Evolutionary conservation across 75 land plant genomes (phyloP).

Genomic region (Cunninghamia lanceolata): DNA sequence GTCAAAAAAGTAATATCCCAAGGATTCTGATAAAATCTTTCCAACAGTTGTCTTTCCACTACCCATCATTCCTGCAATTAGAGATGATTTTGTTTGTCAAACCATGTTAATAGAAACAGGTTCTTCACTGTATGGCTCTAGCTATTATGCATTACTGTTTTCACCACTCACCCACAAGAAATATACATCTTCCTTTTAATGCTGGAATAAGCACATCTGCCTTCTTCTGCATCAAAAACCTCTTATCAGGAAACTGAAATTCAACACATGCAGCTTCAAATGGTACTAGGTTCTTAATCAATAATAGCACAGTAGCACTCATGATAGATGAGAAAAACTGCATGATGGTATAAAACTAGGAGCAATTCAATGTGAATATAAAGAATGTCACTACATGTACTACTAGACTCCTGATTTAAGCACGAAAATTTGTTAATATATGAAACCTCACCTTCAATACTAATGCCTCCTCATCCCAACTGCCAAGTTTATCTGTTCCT

Average conservation of each 20-base stretch:
- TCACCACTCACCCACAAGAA: conserved; percentile 47
- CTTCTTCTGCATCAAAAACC: conserved; percentile 34
- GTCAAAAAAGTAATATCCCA: conserved; percentile 81
- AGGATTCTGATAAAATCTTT: conserved; percentile 63
- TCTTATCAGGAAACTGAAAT: not conserved
- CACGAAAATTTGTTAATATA: not conserved
- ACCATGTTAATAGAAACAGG: not conserved
- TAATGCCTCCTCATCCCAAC: conserved; percentile 9
- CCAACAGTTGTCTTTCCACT: conserved; percentile 94
- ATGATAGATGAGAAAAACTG: not conserved
- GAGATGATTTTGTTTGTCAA: not conserved
- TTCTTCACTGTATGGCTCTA: not conserved
- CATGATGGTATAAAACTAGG: not conserved
- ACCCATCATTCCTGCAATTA: conserved; percentile 86
- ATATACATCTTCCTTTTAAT: conserved; percentile 38
- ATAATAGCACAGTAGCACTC: not conserved
- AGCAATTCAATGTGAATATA: not conserved
- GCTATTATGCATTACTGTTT: not conserved
- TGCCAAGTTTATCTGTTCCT: not conserved
- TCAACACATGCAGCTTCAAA: not conserved
- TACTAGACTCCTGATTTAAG: not conserved
- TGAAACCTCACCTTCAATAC: conserved; percentile 9
- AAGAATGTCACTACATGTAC: not conserved
- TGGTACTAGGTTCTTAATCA: not conserved
- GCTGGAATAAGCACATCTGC: conserved; percentile 27